These are phyloP conservation scores for Grosmannia clavigera DNA, from an alignment of 2,329 filamentous ascomycete genomes.

Conservation along the genomic window DNA sequence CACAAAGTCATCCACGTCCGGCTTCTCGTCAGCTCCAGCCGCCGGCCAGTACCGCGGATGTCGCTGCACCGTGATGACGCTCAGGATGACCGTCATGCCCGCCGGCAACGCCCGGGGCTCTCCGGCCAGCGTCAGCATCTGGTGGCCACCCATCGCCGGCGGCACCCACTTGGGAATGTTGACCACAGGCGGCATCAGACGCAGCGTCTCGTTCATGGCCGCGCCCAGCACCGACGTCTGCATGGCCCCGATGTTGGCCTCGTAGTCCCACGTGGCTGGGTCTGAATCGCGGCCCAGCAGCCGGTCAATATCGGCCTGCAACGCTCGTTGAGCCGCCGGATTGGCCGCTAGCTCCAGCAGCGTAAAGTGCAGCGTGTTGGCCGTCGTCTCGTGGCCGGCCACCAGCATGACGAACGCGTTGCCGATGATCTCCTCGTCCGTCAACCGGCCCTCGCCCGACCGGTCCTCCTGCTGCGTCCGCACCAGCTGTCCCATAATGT, in stretches of 20 bases:
- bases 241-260: conserved; percentile 50
- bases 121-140: conserved; percentile 46
- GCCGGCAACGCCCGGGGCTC: conserved; percentile 45
- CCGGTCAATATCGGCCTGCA: conserved; percentile 58
- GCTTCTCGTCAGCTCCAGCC: conserved; percentile 25
- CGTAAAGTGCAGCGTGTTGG: conserved; percentile 61
- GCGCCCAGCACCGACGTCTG: conserved; percentile 61
- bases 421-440: conserved; percentile 54
- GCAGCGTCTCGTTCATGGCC: conserved; percentile 65
- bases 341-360: conserved; percentile 56
- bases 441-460: conserved; percentile 22
- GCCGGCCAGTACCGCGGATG: conserved; percentile 64
- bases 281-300: conserved; percentile 45
- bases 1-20: conserved; percentile 55
- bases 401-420: conserved; percentile 59
- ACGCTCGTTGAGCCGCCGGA: conserved; percentile 46
- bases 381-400: conserved; percentile 72
- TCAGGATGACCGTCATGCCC: conserved; percentile 42
- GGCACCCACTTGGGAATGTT: conserved; percentile 57
- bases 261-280: conserved; percentile 57
- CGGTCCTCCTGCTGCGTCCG: conserved; percentile 26
- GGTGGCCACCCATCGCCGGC: conserved; percentile 24
- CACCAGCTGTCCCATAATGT: conserved; percentile 39
- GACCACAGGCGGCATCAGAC: conserved; percentile 58
- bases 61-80: conserved; percentile 44